phyloP scores from a whole-genome alignment of 768 basidiomycete species.

The Trametes villosa region DNA sequence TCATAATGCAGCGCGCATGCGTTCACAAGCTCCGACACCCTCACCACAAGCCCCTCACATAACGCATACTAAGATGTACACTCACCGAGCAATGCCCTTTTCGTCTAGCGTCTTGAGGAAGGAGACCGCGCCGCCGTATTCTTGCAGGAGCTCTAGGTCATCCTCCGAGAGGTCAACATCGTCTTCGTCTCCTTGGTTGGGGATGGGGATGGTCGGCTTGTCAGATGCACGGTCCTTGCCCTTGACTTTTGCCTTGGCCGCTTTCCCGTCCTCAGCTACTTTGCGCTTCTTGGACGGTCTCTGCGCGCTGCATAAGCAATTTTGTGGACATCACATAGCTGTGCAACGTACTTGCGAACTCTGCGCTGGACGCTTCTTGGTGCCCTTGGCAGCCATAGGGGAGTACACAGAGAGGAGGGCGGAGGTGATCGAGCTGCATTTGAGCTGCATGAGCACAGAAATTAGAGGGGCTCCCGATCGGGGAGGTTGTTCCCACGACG shows the following conservation, averaged over 20 bases:
- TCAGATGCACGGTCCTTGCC: slow-evolving; percentile 65
- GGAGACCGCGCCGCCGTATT: slow-evolving; percentile 61
- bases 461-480: not conserved
- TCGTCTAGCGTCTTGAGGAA: slow-evolving; percentile 79
- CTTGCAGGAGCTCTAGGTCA: slow-evolving; percentile 66
- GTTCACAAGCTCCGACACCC: too few relatives aligned
- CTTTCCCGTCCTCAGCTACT: slow-evolving; percentile 39
- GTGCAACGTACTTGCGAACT: slow-evolving; percentile 33
- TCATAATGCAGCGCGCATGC: too few relatives aligned
- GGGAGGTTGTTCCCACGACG: slow-evolving; percentile 15
- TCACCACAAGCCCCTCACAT: too few relatives aligned
- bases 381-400: slow-evolving; percentile 27
- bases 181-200: slow-evolving; percentile 48
- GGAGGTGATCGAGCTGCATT: not conserved
- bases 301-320: slow-evolving; percentile 28
- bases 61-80: too few relatives aligned
- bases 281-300: slow-evolving; percentile 66
- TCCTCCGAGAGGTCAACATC: slow-evolving; percentile 68
- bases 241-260: slow-evolving; percentile 43
- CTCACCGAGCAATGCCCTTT: slow-evolving; percentile 80
- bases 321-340: not conserved
- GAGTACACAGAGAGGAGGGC: not conserved
- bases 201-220: slow-evolving; percentile 65
- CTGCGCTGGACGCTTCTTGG: slow-evolving; percentile 39
- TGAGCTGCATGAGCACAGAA: slow-evolving; percentile 7